phyloP scores from a whole-genome alignment of 2,329 filamentous ascomycete species.

The Raffaelea deltoideospora region DNA sequence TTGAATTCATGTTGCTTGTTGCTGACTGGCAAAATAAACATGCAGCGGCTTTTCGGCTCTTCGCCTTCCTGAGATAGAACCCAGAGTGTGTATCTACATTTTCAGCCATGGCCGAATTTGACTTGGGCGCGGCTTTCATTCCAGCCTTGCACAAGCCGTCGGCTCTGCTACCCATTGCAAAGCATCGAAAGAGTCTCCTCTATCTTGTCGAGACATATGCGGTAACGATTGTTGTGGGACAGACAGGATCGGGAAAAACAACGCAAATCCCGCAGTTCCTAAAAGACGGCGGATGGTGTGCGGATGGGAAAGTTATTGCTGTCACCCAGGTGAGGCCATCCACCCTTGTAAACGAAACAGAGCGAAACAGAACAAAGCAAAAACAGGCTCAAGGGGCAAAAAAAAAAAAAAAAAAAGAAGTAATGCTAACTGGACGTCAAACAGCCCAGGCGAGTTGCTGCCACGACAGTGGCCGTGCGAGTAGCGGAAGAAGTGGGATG shows the following conservation, averaged over 20 bases:
- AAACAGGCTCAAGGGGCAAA: no score
- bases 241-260: conserved; percentile 90
- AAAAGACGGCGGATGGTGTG: conserved; percentile 77
- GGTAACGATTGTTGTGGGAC: conserved; percentile 79
- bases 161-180: conserved; percentile 71
- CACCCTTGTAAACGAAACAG: not conserved
- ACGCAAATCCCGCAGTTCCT: conserved; percentile 92
- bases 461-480: conserved; percentile 73
- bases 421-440: not conserved
- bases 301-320: conserved; percentile 66
- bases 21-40: no score
- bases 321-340: conserved; percentile 51
- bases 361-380: no score
- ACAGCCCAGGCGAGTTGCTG: conserved; percentile 77
- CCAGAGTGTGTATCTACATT: no score
- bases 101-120: conserved; percentile 41
- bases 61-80: no score
- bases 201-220: conserved; percentile 76
- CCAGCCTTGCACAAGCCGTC: conserved; percentile 76
- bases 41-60: no score
- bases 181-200: conserved; percentile 62
- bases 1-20: no score
- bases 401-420: no score
- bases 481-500: conserved; percentile 84
- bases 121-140: conserved; percentile 48